Conservation (phyloP, 345 rosid genomes). For the Hirschfeldia incana region DNA sequence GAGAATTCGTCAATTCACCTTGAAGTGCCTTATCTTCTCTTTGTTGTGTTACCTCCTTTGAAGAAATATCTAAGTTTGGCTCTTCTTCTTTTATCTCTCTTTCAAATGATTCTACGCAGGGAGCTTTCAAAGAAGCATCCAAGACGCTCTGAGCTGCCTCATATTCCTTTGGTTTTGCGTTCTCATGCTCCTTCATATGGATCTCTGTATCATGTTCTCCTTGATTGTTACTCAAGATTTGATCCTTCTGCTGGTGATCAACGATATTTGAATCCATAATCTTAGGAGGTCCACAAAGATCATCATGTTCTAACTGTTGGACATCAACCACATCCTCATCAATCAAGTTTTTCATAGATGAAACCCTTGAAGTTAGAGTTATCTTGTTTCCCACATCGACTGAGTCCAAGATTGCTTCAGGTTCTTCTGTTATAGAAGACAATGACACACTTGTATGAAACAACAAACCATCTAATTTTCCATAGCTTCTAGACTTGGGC, state of each 20-base stretch:
- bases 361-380: background rate
- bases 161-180: background rate
- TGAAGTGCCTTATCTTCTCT: background rate
- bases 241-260: slow-evolving; percentile 6
- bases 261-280: background rate
- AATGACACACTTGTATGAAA: slow-evolving; percentile 36
- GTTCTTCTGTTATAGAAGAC: slow-evolving; percentile 41
- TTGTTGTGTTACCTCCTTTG: slow-evolving; percentile 6
- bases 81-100: slow-evolving; percentile 4
- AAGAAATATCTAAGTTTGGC: background rate
- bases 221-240: background rate
- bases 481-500: slow-evolving; percentile 14
- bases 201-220: slow-evolving; percentile 22
- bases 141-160: slow-evolving; percentile 10
- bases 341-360: slow-evolving; percentile 9
- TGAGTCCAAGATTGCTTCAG: slow-evolving; percentile 20
- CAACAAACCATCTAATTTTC: slow-evolving; percentile 5
- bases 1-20: background rate
- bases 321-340: slow-evolving; percentile 22
- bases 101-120: slow-evolving; percentile 2
- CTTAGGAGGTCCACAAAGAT: slow-evolving; percentile 19
- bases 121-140: slow-evolving; percentile 21
- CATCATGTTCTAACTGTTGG: background rate
- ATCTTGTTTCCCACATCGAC: background rate
- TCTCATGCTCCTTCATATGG: background rate